These are phyloP conservation scores for Phytopythium delawarense DNA, from an alignment of 352 stramenopile species.

Conservation along the genomic window DNA sequence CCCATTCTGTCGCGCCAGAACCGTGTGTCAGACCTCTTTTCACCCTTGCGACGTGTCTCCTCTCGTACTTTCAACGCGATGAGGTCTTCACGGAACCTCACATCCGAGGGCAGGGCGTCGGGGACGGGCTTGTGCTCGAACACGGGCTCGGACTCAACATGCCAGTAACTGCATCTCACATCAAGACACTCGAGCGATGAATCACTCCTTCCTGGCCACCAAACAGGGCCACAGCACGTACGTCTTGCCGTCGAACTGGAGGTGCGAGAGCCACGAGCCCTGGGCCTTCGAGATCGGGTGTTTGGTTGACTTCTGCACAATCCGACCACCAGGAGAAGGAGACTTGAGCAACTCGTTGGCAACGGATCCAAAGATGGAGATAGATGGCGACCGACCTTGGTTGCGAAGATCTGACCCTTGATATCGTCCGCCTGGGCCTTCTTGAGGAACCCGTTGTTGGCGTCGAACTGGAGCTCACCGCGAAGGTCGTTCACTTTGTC, in stretches of 20 bases:
- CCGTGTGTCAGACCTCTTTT: not conserved
- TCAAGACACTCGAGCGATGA: not conserved
- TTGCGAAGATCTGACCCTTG: conserved; percentile 57
- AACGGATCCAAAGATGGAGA: too few relatives aligned
- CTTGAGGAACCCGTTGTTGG: conserved; percentile 63
- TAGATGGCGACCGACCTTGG: conserved; percentile 22
- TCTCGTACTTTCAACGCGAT: conserved; percentile 40
- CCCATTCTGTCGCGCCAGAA: conserved; percentile 23
- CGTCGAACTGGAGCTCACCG: conserved; percentile 56
- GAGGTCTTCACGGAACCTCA: conserved; percentile 59
- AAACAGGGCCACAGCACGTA: conserved; percentile 10
- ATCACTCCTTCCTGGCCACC: not conserved
- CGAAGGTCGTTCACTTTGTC: conserved; percentile 37
- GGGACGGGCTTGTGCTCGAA: conserved; percentile 47
- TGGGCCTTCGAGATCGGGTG: conserved; percentile 34
- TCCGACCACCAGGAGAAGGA: not conserved
- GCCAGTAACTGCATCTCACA: conserved; percentile 45
- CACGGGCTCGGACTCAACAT: conserved; percentile 61
- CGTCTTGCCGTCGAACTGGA: conserved; percentile 68
- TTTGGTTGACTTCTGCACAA: conserved; percentile 39
- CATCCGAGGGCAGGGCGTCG: conserved; percentile 49
- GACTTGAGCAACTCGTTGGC: not conserved
- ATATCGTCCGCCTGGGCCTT: conserved; percentile 65
- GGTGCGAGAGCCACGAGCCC: conserved; percentile 67
- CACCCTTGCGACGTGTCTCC: not conserved